These are phyloP conservation scores for Cnidoscolus chayamansa DNA, from an alignment of 441 rosid species.

Conservation along the genomic window DNA sequence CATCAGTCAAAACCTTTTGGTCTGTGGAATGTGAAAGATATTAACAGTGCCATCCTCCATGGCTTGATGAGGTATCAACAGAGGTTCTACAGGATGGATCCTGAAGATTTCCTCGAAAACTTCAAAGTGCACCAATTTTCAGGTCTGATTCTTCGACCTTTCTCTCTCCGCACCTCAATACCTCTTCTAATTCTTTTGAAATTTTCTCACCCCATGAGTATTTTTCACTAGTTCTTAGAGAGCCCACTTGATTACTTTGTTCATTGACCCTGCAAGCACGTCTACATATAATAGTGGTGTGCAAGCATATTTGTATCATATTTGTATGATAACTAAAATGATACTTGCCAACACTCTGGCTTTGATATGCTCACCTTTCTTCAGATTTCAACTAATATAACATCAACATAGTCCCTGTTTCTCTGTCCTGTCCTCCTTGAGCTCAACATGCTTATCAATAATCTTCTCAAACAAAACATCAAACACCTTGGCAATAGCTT, in stretches of 20 bases:
- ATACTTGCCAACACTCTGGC: constrained; percentile 36
- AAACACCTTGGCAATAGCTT: constrained; percentile 28
- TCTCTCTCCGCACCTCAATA: constrained; percentile 30
- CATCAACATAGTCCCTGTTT: constrained; percentile 41
- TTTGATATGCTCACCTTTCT: constrained; percentile 35
- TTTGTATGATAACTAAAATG: no score
- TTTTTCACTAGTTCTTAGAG: constrained; percentile 35
- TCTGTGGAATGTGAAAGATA: constrained; percentile 34
- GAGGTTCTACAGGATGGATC: constrained; percentile 39
- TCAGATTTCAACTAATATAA: constrained; percentile 31
- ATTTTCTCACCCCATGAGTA: constrained; percentile 31
- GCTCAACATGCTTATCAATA: constrained; percentile 35
- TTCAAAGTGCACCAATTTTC: constrained; percentile 34
- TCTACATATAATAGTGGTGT: constrained; percentile 21
- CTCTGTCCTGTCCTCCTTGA: constrained; percentile 24
- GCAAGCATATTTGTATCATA: no score
- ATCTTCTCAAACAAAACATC: constrained; percentile 41
- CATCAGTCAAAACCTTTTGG: constrained; percentile 29
- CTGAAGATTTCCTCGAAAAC: constrained; percentile 40
- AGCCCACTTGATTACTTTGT: constrained; percentile 38
- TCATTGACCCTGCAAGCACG: constrained; percentile 35
- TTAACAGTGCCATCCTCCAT: constrained; percentile 29
- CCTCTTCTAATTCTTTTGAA: constrained; percentile 34
- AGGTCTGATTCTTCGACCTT: constrained; percentile 43
- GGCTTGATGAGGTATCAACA: constrained; percentile 21